Percentiles rank a stretch among this genome's conserved stretches.
Conservation (phyloP, 2,329 filamentous ascomycete genomes). For the Colletotrichum sp. region DNA sequence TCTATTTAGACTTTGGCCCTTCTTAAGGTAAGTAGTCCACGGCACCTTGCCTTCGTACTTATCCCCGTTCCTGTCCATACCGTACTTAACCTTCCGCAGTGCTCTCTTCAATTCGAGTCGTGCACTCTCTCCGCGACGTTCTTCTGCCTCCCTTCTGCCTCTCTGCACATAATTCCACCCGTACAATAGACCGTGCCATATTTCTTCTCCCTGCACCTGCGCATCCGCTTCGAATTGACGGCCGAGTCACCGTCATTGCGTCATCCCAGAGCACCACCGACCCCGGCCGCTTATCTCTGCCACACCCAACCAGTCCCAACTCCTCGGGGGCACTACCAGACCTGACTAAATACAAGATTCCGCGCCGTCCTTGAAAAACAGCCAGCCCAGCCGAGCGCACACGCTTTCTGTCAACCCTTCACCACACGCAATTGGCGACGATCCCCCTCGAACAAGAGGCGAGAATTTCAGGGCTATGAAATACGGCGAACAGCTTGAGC, state of each 20-base stretch:
- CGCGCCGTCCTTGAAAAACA: background rate
- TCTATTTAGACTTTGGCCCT: slow-evolving; percentile 16
- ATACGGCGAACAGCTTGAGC: slow-evolving; percentile 76
- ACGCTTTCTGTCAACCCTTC: background rate
- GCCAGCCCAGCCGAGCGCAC: background rate
- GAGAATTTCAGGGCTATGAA: slow-evolving; percentile 59
- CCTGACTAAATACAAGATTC: slow-evolving; percentile 12
- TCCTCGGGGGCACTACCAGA: background rate
- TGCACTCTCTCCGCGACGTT: background rate
- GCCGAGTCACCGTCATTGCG: slow-evolving; percentile 16
- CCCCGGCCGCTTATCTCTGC: slow-evolving; percentile 9
- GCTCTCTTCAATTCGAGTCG: background rate
- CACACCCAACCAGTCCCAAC: background rate
- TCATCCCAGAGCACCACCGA: slow-evolving; percentile 2
- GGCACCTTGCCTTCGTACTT: background rate
- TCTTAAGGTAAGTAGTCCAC: background rate
- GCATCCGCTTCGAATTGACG: background rate
- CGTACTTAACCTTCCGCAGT: background rate
- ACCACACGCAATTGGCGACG: slow-evolving; percentile 6
- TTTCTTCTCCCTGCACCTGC: background rate
- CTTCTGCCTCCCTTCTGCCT: background rate
- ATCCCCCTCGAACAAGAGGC: background rate
- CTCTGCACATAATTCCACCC: background rate
- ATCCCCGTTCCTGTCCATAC: background rate
- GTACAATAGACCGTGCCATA: background rate